Conservation (phyloP, 495 filamentous ascomycete genomes). For the Xylaria acuta region DNA sequence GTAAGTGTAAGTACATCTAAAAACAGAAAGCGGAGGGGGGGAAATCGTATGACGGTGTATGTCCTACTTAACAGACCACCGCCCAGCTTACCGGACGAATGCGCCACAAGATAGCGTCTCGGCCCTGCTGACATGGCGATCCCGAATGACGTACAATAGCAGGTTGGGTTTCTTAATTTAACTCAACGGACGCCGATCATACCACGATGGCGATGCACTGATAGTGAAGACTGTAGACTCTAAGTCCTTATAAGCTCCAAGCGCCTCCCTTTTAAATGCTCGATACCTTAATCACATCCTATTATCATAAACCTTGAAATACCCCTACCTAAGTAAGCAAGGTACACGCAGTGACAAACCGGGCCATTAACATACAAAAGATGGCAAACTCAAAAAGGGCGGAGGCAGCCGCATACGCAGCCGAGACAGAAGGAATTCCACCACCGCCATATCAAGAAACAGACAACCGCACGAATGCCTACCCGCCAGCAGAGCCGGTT, state of each 20-base stretch:
- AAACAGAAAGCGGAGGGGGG: no score
- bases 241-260: neutral
- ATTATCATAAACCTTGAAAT: neutral
- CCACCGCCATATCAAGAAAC: slow-evolving; percentile 21
- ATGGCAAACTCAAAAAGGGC: slow-evolving; percentile 16
- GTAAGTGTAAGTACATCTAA: no score
- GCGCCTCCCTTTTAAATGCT: neutral
- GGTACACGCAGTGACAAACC: neutral
- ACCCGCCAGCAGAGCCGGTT: neutral
- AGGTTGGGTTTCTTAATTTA: neutral
- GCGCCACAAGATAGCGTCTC: neutral
- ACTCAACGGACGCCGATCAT: neutral
- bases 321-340: neutral
- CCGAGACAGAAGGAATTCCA: neutral
- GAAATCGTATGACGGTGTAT: no score
- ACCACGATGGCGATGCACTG: neutral
- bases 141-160: slow-evolving; percentile 9
- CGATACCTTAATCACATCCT: neutral
- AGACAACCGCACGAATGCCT: neutral
- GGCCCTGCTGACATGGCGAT: slow-evolving; percentile 1
- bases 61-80: no score
- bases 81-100: neutral
- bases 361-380: no score
- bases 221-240: neutral
- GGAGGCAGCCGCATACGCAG: neutral